Evolutionary conservation across 768 basidiomycete species (phyloP).

Genomic region (Naganishia randhawae): DNA sequence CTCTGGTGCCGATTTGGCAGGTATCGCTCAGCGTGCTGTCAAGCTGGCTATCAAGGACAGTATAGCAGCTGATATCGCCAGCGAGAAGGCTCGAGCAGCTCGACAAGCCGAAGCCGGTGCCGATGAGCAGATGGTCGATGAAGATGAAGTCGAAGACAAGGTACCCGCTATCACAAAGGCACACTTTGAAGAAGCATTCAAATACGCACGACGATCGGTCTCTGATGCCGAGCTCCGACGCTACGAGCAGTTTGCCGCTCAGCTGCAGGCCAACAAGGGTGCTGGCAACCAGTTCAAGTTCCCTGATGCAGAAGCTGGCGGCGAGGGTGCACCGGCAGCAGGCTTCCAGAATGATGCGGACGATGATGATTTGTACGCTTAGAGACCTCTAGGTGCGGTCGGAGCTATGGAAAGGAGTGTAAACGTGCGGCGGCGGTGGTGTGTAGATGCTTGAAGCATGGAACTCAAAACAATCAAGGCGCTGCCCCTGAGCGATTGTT

Average conservation of each 20-base stretch:
- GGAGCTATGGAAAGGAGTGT: neutral
- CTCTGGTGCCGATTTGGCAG: slow-evolving; percentile 99
- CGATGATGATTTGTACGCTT: slow-evolving; percentile 91
- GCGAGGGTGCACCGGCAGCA: slow-evolving; percentile 46
- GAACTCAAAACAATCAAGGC: slow-evolving; percentile 18
- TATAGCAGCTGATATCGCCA: slow-evolving; percentile 85
- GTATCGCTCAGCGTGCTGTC: slow-evolving; percentile 95
- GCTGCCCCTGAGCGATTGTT: slow-evolving; percentile 11
- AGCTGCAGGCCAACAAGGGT: slow-evolving; percentile 48
- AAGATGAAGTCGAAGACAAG: slow-evolving; percentile 70
- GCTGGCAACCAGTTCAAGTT: slow-evolving; percentile 98
- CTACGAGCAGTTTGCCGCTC: slow-evolving; percentile 96
- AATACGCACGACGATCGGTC: slow-evolving; percentile 91
- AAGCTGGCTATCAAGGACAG: slow-evolving; percentile 94
- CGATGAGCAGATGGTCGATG: slow-evolving; percentile 58
- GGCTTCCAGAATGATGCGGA: slow-evolving; percentile 67
- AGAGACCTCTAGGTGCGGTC: slow-evolving; percentile 32
- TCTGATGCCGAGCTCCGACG: slow-evolving; percentile 94
- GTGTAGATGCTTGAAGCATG: neutral
- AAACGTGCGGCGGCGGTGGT: neutral
- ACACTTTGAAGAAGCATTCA: slow-evolving; percentile 99
- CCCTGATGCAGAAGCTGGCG: slow-evolving; percentile 65
- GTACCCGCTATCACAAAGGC: slow-evolving; percentile 85
- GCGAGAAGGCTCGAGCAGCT: slow-evolving; percentile 72
- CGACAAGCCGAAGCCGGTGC: slow-evolving; percentile 61